phyloP scores from a whole-genome alignment of 495 filamentous ascomycete species.

The Hypoxylon rickii region DNA sequence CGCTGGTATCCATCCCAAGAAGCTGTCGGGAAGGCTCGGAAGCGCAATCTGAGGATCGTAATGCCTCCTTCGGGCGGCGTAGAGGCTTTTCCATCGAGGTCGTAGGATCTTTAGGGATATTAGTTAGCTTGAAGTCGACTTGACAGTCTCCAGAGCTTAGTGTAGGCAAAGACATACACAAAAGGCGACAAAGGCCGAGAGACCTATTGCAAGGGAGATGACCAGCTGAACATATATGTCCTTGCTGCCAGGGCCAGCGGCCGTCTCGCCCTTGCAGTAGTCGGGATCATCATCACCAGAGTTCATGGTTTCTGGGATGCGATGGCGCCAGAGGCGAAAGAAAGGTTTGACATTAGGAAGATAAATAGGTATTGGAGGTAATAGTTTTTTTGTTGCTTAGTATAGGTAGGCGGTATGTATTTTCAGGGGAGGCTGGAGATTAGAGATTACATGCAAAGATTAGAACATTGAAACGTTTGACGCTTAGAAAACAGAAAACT shows the following conservation, averaged over 20 bases:
- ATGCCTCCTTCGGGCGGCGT: conserved; percentile 82
- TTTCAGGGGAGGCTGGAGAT: not conserved
- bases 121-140: conserved; percentile 18
- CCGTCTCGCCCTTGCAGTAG: conserved; percentile 39
- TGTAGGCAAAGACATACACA: conserved; percentile 45
- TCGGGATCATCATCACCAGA: conserved; percentile 20
- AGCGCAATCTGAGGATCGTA: conserved; percentile 69
- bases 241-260: conserved; percentile 40
- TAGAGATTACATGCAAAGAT: conserved; percentile 1
- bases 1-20: conserved; percentile 93
- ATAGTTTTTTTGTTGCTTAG: too few species aligned
- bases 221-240: conserved; percentile 58
- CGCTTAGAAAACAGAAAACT: conserved; percentile 7
- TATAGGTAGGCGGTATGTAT: too few species aligned
- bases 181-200: conserved; percentile 58
- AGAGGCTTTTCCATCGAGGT: conserved; percentile 90
- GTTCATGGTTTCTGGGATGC: conserved; percentile 14
- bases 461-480: not conserved
- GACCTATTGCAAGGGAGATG: conserved; percentile 54
- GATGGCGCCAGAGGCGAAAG: not conserved
- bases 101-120: conserved; percentile 62
- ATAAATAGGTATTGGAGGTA: not conserved
- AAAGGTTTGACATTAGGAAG: conserved; percentile 19
- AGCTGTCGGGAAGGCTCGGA: conserved; percentile 80
- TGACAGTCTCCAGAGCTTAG: too few species aligned